A percentile compares a stretch with the other conserved stretches of the same genome.
These are phyloP conservation scores for Ascomycota sp. DNA, from an alignment of 2,329 filamentous ascomycete species.

Conservation along the genomic window DNA sequence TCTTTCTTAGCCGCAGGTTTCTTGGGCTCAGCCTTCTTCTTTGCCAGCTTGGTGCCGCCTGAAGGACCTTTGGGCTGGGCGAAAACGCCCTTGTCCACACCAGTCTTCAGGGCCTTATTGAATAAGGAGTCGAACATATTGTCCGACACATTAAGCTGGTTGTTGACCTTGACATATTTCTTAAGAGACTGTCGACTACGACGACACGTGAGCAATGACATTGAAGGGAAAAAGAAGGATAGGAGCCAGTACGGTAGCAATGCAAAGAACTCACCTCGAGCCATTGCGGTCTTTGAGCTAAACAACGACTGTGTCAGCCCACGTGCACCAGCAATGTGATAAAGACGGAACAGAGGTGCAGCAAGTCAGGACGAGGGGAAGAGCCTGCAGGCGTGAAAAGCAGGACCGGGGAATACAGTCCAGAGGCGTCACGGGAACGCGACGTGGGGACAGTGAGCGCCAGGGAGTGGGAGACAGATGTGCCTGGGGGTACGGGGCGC, in stretches of 20 bases:
- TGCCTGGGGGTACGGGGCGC: constrained; percentile 11
- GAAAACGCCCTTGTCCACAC: constrained; percentile 75
- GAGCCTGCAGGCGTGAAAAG: neutral
- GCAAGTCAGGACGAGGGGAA: neutral
- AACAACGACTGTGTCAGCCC: too few relatives aligned
- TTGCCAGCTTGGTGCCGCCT: constrained; percentile 79
- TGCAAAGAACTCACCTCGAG: constrained; percentile 21
- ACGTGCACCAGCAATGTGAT: too few relatives aligned
- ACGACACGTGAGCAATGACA: constrained; percentile 1
- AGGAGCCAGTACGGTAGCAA: neutral
- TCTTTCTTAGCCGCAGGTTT: constrained; percentile 15
- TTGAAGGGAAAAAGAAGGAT: neutral
- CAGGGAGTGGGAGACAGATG: too few relatives aligned
- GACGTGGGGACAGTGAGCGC: neutral
- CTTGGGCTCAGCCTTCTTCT: constrained; percentile 38
- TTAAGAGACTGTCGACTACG: constrained; percentile 36
- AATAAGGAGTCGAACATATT: constrained; percentile 52
- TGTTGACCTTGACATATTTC: constrained; percentile 39
- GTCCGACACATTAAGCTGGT: constrained; percentile 24
- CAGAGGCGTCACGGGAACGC: constrained; percentile 6
- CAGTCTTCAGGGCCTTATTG: constrained; percentile 65
- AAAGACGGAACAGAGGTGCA: too few relatives aligned
- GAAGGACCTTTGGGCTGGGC: constrained; percentile 81
- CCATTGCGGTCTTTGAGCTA: constrained; percentile 44
- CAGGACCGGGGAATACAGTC: neutral